Conservation (phyloP, 805 yeast species). For the Yarrowia divulgata region DNA sequence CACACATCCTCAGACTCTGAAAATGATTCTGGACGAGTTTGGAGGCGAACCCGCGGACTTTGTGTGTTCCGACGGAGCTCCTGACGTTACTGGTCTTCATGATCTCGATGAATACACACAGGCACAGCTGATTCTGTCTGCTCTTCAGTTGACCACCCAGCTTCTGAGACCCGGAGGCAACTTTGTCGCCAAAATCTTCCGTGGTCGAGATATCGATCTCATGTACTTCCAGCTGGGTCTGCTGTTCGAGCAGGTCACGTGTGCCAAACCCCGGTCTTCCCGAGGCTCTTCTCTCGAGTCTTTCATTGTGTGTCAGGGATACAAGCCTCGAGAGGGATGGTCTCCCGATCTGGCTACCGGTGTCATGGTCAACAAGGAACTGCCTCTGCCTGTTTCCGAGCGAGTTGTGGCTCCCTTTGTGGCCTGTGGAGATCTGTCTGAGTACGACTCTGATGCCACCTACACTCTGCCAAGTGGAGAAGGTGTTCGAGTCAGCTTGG, state of each 20-base stretch:
- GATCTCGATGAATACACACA: slow-evolving; percentile 97
- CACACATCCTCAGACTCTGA: slow-evolving; percentile 90
- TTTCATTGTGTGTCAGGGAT: slow-evolving; percentile 89
- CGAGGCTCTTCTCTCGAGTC: slow-evolving; percentile 95
- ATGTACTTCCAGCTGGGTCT: slow-evolving; percentile 91
- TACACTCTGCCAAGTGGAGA: slow-evolving; percentile 60
- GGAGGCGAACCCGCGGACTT: slow-evolving; percentile 94
- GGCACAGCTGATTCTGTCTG: slow-evolving; percentile 90
- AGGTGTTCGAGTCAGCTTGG: slow-evolving; percentile 60
- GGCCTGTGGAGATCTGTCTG: slow-evolving; percentile 91
- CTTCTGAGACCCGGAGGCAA: slow-evolving; percentile 87
- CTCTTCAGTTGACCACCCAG: slow-evolving; percentile 89
- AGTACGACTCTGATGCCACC: slow-evolving; percentile 95
- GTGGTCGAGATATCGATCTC: slow-evolving; percentile 95
- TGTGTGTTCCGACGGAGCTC: slow-evolving; percentile 97
- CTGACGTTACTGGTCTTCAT: slow-evolving; percentile 97
- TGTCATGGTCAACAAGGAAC: slow-evolving; percentile 53
- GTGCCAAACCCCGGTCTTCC: slow-evolving; percentile 96
- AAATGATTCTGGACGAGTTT: slow-evolving; percentile 75
- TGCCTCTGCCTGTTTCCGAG: slow-evolving; percentile 56
- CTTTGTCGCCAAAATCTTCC: slow-evolving; percentile 93
- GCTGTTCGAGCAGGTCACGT: slow-evolving; percentile 82
- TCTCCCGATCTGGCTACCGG: slow-evolving; percentile 55
- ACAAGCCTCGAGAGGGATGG: slow-evolving; percentile 86
- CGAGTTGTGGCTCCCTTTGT: slow-evolving; percentile 86